Evolutionary conservation across 2,329 filamentous ascomycete genomes (phyloP).

Genomic region (Pseudogymnoascus sp.): DNA sequence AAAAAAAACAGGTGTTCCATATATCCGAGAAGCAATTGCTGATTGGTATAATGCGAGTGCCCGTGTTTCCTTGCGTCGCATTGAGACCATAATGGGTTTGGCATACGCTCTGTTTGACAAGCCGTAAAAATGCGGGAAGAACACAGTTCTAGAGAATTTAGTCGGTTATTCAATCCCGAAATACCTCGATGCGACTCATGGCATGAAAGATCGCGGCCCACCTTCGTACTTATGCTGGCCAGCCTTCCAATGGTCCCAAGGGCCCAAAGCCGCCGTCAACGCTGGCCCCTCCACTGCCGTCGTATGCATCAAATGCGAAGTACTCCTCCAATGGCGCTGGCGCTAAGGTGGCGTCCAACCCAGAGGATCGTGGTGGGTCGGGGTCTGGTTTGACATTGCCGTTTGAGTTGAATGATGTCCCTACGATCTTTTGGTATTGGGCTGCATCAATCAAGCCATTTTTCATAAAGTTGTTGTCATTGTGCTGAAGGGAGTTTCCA

Average conservation of each 20-base stretch:
- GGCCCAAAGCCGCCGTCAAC: background rate
- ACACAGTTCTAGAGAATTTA: background rate
- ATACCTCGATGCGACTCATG: background rate
- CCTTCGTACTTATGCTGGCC: background rate
- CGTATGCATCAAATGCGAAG: background rate
- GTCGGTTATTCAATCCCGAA: background rate
- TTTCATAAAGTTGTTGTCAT: background rate
- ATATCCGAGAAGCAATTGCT: background rate
- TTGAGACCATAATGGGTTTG: background rate
- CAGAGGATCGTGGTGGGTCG: background rate
- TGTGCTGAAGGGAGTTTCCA: background rate
- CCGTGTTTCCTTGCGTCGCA: background rate
- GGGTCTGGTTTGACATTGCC: background rate
- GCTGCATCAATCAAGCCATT: background rate
- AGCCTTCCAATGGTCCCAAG: background rate
- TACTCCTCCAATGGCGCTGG: background rate
- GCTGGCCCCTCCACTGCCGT: no score
- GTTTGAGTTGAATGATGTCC: no score
- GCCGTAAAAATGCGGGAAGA: background rate
- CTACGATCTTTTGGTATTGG: background rate
- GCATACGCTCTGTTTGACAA: background rate
- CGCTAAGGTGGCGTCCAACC: background rate
- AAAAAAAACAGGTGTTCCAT: background rate
- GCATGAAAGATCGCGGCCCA: background rate
- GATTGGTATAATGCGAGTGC: background rate